These are phyloP conservation scores for Pythium grandisporangium DNA, from an alignment of 352 stramenopile genomes.

Conservation along the genomic window DNA sequence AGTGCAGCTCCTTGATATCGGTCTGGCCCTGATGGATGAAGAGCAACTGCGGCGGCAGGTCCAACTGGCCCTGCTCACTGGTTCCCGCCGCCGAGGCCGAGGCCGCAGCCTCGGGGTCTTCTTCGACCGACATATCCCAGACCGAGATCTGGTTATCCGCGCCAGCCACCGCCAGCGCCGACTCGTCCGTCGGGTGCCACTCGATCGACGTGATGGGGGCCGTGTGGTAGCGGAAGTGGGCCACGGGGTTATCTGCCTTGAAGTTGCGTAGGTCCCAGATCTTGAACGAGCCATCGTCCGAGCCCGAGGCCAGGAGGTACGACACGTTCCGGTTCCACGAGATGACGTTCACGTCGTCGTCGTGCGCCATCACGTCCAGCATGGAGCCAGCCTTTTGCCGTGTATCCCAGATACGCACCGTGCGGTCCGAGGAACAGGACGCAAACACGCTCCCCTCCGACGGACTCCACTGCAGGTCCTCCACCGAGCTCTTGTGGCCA, in stretches of 20 bases:
- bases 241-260: conserved; percentile 81
- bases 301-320: conserved; percentile 96
- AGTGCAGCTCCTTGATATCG: conserved; percentile 99
- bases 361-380: conserved; percentile 90
- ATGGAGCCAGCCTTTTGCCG: conserved; percentile 90
- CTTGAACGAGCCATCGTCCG: conserved; percentile 96
- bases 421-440: conserved; percentile 91
- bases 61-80: conserved; percentile 50
- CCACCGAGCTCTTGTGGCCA: conserved; percentile 89
- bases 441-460: conserved; percentile 96
- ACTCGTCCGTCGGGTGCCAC: conserved; percentile 99
- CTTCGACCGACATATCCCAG: conserved; percentile 99
- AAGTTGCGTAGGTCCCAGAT: conserved; percentile 97
- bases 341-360: conserved; percentile 98
- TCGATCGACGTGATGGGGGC: conserved; percentile 97
- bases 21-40: conserved; percentile 99
- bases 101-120: conserved; percentile 82
- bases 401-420: conserved; percentile 97
- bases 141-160: conserved; percentile 97
- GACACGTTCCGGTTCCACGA: conserved; percentile 97
- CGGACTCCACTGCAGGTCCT: conserved; percentile 98
- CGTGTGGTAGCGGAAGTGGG: conserved; percentile 94
- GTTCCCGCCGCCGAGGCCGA: conserved; percentile 29
- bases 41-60: conserved; percentile 96
- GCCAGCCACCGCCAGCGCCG: conserved; percentile 91